These are phyloP conservation scores for Zygoascus ofunaensis DNA, from an alignment of 805 yeast species.

Conservation along the genomic window DNA sequence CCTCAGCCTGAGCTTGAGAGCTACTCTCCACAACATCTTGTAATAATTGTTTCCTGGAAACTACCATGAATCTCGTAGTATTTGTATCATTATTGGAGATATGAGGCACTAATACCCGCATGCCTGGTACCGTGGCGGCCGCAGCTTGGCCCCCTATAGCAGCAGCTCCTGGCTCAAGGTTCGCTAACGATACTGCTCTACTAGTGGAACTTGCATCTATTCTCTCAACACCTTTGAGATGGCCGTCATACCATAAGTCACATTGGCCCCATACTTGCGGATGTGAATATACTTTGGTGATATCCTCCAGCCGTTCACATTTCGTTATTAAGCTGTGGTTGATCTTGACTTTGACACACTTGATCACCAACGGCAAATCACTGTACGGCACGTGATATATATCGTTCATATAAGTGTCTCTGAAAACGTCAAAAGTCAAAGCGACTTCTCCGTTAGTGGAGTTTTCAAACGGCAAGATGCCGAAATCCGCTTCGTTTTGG, in stretches of 20 bases:
- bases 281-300: constrained; percentile 68
- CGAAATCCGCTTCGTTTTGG: constrained; percentile 44
- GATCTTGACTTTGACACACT: constrained; percentile 65
- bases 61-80: constrained; percentile 75
- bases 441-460: constrained; percentile 93
- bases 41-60: constrained; percentile 36
- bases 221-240: constrained; percentile 33
- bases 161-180: constrained; percentile 37
- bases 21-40: constrained; percentile 1
- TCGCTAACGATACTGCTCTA: constrained; percentile 66
- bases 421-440: constrained; percentile 68
- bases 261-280: constrained; percentile 99
- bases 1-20: background rate
- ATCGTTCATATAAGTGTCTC: constrained; percentile 34
- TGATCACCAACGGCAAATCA: constrained; percentile 52
- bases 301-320: constrained; percentile 32
- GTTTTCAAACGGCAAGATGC: constrained; percentile 86
- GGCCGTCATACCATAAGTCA: constrained; percentile 40
- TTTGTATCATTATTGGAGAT: constrained; percentile 69
- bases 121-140: constrained; percentile 43
- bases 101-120: constrained; percentile 44
- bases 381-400: constrained; percentile 6
- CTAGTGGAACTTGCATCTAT: constrained; percentile 76
- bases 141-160: constrained; percentile 72
- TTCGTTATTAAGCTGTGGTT: constrained; percentile 62